phyloP scores from a whole-genome alignment of 2,329 filamentous ascomycete genomes.

The Penicillium corylophilum region DNA sequence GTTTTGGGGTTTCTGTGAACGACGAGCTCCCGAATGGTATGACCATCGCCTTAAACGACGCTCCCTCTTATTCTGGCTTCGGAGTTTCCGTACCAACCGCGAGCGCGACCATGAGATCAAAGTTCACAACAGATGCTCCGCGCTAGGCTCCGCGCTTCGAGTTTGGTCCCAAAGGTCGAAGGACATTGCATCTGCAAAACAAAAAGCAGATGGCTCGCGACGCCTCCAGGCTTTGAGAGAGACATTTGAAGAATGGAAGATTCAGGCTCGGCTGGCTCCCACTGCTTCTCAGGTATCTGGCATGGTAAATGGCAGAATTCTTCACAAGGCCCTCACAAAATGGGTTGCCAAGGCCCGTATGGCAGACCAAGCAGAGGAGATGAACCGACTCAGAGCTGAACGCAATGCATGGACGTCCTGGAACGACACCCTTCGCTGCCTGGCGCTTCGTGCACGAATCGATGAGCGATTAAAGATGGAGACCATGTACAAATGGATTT shows the following conservation, averaged over 20 bases:
- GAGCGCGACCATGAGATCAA: constrained; percentile 43
- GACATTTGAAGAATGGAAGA: constrained; percentile 44
- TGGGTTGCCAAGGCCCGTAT: constrained; percentile 52
- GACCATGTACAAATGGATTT: constrained; percentile 61
- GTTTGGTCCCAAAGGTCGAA: constrained; percentile 36
- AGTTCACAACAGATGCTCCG: constrained; percentile 27
- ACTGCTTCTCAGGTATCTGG: constrained; percentile 43
- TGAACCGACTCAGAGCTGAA: constrained; percentile 54
- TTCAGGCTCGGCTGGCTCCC: constrained; percentile 45
- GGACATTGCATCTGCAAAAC: constrained; percentile 27
- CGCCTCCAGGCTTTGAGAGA: constrained; percentile 37
- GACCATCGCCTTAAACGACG: constrained; percentile 42
- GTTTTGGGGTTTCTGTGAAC: constrained; percentile 47
- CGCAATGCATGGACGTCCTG: constrained; percentile 60
- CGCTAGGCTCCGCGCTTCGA: constrained; percentile 31
- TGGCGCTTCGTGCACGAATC: constrained; percentile 53
- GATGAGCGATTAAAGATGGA: constrained; percentile 58
- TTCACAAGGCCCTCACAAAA: constrained; percentile 47
- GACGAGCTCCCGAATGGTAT: constrained; percentile 45
- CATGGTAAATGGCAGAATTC: constrained; percentile 46
- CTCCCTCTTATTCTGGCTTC: constrained; percentile 43
- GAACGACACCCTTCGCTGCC: constrained; percentile 60
- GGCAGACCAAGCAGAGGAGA: constrained; percentile 48
- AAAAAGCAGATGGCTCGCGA: constrained; percentile 32
- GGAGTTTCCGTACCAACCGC: constrained; percentile 39